Evolutionary conservation across 2,329 filamentous ascomycete species (phyloP), one percentile per base, ranked within the genome.

Genomic region (Metarhizium robertsii): DNA sequence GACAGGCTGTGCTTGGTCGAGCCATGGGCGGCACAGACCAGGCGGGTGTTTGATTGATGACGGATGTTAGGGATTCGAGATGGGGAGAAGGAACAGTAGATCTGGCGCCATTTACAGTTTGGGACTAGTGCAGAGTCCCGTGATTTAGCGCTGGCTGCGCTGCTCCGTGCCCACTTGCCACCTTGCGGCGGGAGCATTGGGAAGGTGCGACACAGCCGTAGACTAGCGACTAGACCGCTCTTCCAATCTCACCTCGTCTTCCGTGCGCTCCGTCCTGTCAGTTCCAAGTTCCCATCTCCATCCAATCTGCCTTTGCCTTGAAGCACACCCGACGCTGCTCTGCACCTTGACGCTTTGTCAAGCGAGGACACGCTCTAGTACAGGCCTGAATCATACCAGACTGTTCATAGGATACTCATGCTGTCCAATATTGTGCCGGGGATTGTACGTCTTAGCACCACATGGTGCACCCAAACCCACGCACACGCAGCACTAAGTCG

Each of bases 111-210:
- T 30, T 3, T 7, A 29, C 30, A 14, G 14, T 38, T n/a, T 4
- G 1, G 53, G 53, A 48, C 49, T 52, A 55, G 49, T 32, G 30
- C 42, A 16, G 2, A 52, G 53, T 55, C 53, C 48, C 53, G 48
- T 55, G 53, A 55, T 55, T 51, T 46, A 18, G 48, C 18, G 25
- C 45, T 48, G 38, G 38, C 38, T 40, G 38, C 38, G 13, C 5
- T 40, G 14, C 10, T 40, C 38, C 38, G 38, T 13, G 14, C 38
- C 11, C 14, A 16, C 38, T 5, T 16, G 38, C 38, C 11, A 20
- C 20, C 8, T 47, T 20, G 32, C 40, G 18, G 29, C 32, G 42
- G 16, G 47, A 50, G 30, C 38, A 40, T 14, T 52, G 50, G 50
- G 38, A 47, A 53, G 52, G 52, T 29, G 43, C 52, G 30, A 47